Evolutionary conservation across 768 basidiomycete species (phyloP), one percentile per base, ranked within the genome.

Genomic region (Suillus alpinus): DNA sequence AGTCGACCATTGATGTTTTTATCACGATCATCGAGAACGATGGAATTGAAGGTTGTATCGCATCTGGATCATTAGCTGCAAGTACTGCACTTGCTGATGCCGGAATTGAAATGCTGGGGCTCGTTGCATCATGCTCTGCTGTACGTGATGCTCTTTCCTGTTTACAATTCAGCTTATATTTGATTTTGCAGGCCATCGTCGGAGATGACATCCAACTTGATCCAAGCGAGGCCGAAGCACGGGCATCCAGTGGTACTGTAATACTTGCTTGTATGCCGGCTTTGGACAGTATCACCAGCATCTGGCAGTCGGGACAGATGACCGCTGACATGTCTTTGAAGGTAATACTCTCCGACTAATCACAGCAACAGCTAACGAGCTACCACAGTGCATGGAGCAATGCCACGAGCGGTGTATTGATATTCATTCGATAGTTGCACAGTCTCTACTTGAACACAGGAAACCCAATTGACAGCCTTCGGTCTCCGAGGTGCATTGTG

Each of bases 11-110:
- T 67, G 97, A 99, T 76, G 79, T 98, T 49, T 96, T 92, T 73
- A 77, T 99, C 56, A 90, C 87, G 3, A 80, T 99, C 44, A 86
- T 98, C 49, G 95, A 98, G 73, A 86, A 88, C n/a, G 95, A 97
- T 71, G 91, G 93, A 18, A 80, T 91, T n/a, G 90, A 95, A 70
- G 86, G 89, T 31, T 92, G 92, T 64, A 81, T 96, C n/a, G 85
- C 93, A 6, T 85, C 94, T 1, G 95, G 92, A 6, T 80, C 90
- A 10, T 84, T 94, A 6, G 96, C 95, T 18, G 92, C 94, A 1
- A 93, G 91, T 66, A 86, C 92, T 2, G 95, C 97, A 8, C 80
- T 98, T 4, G 94, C 94, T 9, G 88, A 96, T 70, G 95, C 96
- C 14, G 94, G 95, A 2, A 88, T 98, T 51, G 92, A 96, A 66